Base-by-base conservation (phyloP, 805 yeast species). In the Wickerhamiella bombiphila region DNA sequence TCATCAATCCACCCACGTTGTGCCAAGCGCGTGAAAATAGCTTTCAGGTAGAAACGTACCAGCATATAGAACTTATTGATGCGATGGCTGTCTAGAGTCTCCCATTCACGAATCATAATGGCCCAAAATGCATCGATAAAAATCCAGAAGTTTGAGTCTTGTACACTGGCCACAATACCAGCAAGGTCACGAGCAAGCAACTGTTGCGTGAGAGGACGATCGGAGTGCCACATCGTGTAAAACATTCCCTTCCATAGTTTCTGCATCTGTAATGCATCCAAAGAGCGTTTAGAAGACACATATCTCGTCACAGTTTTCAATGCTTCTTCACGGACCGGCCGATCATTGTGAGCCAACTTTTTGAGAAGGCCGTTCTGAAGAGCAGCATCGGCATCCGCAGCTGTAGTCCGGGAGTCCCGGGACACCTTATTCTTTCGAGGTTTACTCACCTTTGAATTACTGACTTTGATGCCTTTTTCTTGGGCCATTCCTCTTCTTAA, bases 231-330 rank as follows among this genome's bases (percentile, higher is more conserved):
- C 94, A 91, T 82, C 8, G 94, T 72, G 54, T 68, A 91, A 59
- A 78, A 91, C 29, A 91, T 66, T n/a, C 97, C 98, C 59, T 81
- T 85, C 96, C 98, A 91, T 42, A 91, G 63, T 55, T 88, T 86
- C 47, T 80, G 80, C 45, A 74, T 64, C 37, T 83, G 91, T 29
- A 69, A 52, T 34, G 54, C 63, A 29, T 55, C 61, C 26, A 65
- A 45, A 22, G 56, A 60, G 29, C 52, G 58, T 22, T 65, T 55
- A 20, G 66, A 60, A 2, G 68, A 54, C 34, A 83, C 59, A 52
- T 70, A 79, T 45, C 68, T 68, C 47, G 66, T 67, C 48, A 83
- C 63, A 1, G 81, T 66, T 32, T 70, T 72, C 22, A 83, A 60
- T 0, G 94, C 86, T 37, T 72, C 69, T 31, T 74, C 81, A 58